A percentile compares a stretch with the other conserved stretches of the same genome.
Evolutionary conservation across 768 basidiomycete genomes (phyloP).

Genomic region (Trametes elegans): DNA sequence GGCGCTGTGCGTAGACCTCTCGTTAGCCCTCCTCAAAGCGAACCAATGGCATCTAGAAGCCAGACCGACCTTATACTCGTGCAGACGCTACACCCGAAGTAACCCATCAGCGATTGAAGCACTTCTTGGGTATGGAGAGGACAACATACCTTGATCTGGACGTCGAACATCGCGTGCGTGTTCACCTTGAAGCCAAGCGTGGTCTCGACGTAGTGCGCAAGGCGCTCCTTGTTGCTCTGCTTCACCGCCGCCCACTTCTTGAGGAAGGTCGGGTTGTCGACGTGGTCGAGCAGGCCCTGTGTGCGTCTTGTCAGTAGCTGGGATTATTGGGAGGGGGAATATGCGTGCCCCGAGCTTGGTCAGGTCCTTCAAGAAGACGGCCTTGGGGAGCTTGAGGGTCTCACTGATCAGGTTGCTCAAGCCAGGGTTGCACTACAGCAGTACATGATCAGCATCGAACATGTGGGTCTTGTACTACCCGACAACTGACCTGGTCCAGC

Average conservation of each 20-base stretch:
- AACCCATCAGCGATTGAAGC: slow-evolving; percentile 1
- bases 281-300: slow-evolving; percentile 61
- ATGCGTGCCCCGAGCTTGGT: slow-evolving; percentile 53
- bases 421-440: slow-evolving; percentile 73
- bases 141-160: slow-evolving; percentile 74
- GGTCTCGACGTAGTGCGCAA: slow-evolving; percentile 71
- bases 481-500: slow-evolving; percentile 82
- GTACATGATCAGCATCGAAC: too few relatives aligned
- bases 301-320: background rate
- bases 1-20: slow-evolving; percentile 52
- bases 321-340: background rate
- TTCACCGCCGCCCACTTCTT: slow-evolving; percentile 83
- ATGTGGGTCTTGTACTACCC: too few relatives aligned
- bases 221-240: slow-evolving; percentile 85
- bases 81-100: slow-evolving; percentile 61
- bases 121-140: background rate
- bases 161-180: slow-evolving; percentile 81
- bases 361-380: slow-evolving; percentile 84
- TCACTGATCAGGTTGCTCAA: slow-evolving; percentile 83
- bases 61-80: slow-evolving; percentile 79
- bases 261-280: slow-evolving; percentile 74
- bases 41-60: too few relatives aligned
- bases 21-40: background rate
- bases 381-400: slow-evolving; percentile 72
- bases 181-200: slow-evolving; percentile 72